Conservation (phyloP, 106 monocot species). For the Triglochin maritima region DNA sequence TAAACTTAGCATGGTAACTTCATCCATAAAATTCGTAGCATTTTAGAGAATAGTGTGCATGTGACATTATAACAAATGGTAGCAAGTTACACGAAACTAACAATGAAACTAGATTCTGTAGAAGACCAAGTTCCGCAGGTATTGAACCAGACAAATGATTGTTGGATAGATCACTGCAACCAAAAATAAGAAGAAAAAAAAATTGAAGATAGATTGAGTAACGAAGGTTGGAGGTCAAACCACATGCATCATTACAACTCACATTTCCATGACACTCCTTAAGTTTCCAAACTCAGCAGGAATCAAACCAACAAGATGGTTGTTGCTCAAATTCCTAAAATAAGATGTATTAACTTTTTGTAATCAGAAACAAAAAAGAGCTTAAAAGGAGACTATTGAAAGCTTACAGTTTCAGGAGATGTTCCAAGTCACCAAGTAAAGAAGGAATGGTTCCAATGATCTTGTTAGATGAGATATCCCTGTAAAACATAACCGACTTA, state of each 20-base stretch:
- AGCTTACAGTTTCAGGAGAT: slow-evolving; percentile 87
- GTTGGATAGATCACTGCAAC: slow-evolving; percentile 66
- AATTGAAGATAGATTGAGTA: neutral
- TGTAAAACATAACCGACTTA: slow-evolving; percentile 9
- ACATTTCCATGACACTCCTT: slow-evolving; percentile 89
- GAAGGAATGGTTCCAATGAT: slow-evolving; percentile 72
- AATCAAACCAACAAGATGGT: slow-evolving; percentile 51
- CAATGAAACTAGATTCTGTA: slow-evolving; percentile 70
- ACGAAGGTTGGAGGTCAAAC: too few species aligned
- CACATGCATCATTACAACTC: neutral
- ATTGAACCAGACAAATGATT: slow-evolving; percentile 60
- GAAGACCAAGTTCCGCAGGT: slow-evolving; percentile 71
- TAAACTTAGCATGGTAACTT: too few species aligned
- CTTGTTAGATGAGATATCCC: slow-evolving; percentile 75
- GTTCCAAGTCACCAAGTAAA: slow-evolving; percentile 78
- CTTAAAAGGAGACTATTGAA: neutral
- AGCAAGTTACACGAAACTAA: slow-evolving; percentile 12
- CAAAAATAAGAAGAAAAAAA: neutral
- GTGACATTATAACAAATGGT: too few species aligned
- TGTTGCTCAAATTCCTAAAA: slow-evolving; percentile 79
- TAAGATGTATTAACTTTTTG: neutral
- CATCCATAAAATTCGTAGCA: too few species aligned
- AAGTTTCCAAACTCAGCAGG: slow-evolving; percentile 91
- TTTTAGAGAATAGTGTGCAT: too few species aligned
- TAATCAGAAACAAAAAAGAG: neutral